These are phyloP conservation scores for Oryza glumipatula DNA, from an alignment of 176 grass and related monocot species.

Conservation along the genomic window DNA sequence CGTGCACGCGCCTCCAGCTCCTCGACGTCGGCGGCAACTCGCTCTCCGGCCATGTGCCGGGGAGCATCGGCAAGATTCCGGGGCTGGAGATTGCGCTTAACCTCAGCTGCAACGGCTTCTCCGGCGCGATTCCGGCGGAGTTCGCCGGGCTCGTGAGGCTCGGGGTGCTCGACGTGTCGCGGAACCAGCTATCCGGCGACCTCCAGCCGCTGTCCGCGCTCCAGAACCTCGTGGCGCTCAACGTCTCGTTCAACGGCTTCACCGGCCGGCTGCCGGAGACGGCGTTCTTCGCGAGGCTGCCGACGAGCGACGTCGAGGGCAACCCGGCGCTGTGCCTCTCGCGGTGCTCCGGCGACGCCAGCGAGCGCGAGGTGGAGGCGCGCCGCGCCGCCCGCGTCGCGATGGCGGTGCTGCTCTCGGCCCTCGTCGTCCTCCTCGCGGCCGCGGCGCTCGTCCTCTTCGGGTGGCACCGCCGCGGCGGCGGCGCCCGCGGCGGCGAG, in stretches of 20 bases:
- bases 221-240: conserved; percentile 68
- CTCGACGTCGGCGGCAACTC: conserved; percentile 74
- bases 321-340: conserved; percentile 78
- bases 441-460: conserved; percentile 42
- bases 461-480: conserved; percentile 37
- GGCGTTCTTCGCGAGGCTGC: conserved; percentile 80
- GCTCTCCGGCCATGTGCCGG: conserved; percentile 55
- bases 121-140: conserved; percentile 56
- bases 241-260: conserved; percentile 63
- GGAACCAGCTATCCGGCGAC: conserved; percentile 63
- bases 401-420: conserved; percentile 71
- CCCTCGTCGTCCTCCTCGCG: conserved; percentile 47
- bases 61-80: conserved; percentile 69
- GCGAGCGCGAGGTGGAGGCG: conserved; percentile 30
- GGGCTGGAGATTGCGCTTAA: conserved; percentile 76
- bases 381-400: conserved; percentile 52
- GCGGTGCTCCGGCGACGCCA: conserved; percentile 52
- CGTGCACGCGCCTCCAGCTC: conserved; percentile 81
- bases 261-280: conserved; percentile 57
- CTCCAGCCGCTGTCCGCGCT: conserved; percentile 48
- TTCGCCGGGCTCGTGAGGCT: conserved; percentile 53
- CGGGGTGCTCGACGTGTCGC: conserved; percentile 57
- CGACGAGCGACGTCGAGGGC: conserved; percentile 75
- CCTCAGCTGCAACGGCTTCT: conserved; percentile 77
- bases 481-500: not conserved